Percentiles rank a stretch among this genome's conserved stretches.
Evolutionary conservation across 495 filamentous ascomycete species (phyloP).

Genomic region (Tuber magnatum): DNA sequence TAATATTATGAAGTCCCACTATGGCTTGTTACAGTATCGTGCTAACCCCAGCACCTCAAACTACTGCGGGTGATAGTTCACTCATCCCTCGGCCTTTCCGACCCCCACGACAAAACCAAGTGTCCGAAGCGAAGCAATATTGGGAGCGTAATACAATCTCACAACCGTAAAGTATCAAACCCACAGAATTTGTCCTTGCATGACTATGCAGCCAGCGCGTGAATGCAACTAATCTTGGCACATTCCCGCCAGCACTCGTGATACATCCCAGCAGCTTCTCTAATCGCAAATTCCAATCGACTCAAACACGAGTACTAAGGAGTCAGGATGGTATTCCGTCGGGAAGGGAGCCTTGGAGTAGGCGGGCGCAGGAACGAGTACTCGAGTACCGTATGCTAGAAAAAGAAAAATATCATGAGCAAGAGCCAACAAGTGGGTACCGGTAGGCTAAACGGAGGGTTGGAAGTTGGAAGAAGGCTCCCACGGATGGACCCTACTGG

Average conservation of each 20-base stretch:
- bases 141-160: not conserved
- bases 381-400: too few relatives aligned
- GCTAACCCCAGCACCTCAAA: not conserved
- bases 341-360: not conserved
- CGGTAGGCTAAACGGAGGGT: not conserved
- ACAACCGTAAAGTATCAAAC: not conserved
- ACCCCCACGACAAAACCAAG: not conserved
- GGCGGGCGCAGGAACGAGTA: not conserved
- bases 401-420: not conserved
- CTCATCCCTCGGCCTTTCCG: not conserved
- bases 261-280: not conserved
- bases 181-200: not conserved
- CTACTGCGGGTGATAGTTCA: not conserved
- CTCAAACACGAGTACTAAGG: not conserved
- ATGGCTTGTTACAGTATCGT: not conserved
- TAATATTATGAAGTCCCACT: not conserved
- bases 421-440: not conserved
- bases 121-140: not conserved
- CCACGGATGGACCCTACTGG: too few relatives aligned
- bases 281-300: too few relatives aligned
- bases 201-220: not conserved
- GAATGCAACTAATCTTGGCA: too few relatives aligned
- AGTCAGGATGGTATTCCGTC: not conserved
- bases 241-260: not conserved
- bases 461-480: not conserved